Evolutionary conservation across 148 eudicot species (phyloP).

Genomic region (Arctostaphylos glauca): DNA sequence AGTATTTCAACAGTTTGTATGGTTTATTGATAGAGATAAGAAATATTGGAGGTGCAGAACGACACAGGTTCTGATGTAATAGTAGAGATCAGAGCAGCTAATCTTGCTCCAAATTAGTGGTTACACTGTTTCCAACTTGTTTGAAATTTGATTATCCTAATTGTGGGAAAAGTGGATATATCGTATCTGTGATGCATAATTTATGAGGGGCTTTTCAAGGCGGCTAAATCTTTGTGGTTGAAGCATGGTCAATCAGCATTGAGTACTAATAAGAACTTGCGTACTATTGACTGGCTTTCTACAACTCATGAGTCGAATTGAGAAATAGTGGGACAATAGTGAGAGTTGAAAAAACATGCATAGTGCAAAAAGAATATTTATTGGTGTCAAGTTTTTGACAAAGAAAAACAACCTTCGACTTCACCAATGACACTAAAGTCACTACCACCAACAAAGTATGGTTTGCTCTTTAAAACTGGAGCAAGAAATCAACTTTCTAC

Average conservation of each 20-base stretch:
- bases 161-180: neutral
- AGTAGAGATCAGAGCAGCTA: neutral
- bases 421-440: neutral
- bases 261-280: neutral
- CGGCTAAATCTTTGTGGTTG: neutral
- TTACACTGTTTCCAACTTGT: neutral
- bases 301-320: neutral
- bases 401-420: neutral
- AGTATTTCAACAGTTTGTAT: neutral
- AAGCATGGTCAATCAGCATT: neutral
- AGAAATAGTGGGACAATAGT: neutral
- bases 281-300: neutral
- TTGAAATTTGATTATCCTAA: neutral
- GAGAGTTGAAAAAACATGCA: neutral
- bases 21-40: neutral
- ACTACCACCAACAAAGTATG: neutral
- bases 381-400: neutral
- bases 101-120: neutral
- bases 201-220: neutral
- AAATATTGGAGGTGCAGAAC: neutral
- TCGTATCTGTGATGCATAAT: neutral
- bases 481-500: neutral
- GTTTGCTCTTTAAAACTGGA: neutral
- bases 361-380: neutral
- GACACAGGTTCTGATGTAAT: neutral